A percentile compares a stretch with the other conserved stretches of the same genome.
Evolutionary conservation across 1,284 basidiomycete species (phyloP).

Genomic region (Leucoagaricus sp.): DNA sequence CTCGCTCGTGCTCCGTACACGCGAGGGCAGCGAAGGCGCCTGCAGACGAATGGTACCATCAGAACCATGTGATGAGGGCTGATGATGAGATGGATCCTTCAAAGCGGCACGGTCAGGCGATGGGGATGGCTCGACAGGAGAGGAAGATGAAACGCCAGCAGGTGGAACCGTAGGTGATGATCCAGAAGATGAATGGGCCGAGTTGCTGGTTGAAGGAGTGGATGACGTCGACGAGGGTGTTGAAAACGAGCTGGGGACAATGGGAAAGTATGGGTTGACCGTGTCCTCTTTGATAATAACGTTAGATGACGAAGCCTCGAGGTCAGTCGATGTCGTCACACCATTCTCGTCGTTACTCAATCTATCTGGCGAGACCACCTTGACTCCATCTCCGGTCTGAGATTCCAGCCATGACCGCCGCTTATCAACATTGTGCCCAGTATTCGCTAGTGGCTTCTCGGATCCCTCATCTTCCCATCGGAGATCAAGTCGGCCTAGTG

Average conservation of each 20-base stretch:
- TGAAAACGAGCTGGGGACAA: slow-evolving; percentile 23
- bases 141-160: not conserved
- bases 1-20: not conserved
- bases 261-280: slow-evolving; percentile 45
- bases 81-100: not conserved
- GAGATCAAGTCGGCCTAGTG: slow-evolving; percentile 79
- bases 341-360: slow-evolving; percentile 14
- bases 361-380: slow-evolving; percentile 16
- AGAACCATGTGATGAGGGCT: not conserved
- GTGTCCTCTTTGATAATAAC: slow-evolving; percentile 19
- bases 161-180: slow-evolving; percentile 9
- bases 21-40: not conserved
- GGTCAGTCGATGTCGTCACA: slow-evolving; percentile 15
- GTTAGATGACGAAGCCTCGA: slow-evolving; percentile 18
- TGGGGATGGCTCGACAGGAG: slow-evolving; percentile 6
- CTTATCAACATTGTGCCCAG: slow-evolving; percentile 17
- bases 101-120: not conserved
- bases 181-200: slow-evolving; percentile 14
- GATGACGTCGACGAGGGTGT: slow-evolving; percentile 24
- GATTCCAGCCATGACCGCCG: slow-evolving; percentile 18
- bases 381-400: slow-evolving; percentile 18
- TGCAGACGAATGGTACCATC: not conserved
- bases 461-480: slow-evolving; percentile 24
- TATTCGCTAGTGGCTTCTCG: not conserved
- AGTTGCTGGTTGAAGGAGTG: slow-evolving; percentile 24